A percentile compares a stretch with the other conserved stretches of the same genome.
phyloP scores from a whole-genome alignment of 2,329 filamentous ascomycete genomes.

The Drechslera avenae region DNA sequence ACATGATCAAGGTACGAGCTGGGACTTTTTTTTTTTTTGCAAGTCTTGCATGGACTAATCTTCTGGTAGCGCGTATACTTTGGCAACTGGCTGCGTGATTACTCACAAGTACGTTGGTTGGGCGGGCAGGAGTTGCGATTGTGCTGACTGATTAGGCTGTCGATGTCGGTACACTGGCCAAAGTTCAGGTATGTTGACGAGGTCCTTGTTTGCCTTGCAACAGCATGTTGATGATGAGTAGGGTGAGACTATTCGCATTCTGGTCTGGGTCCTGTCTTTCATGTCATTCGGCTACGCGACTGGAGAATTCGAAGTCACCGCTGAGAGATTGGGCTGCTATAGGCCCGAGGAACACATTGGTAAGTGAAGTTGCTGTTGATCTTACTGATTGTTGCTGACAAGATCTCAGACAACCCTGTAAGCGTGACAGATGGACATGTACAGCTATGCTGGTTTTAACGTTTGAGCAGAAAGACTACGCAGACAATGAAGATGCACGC shows the following conservation, averaged over 20 bases:
- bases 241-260: conserved; percentile 59
- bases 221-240: conserved; percentile 28
- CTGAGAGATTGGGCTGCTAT: conserved; percentile 56
- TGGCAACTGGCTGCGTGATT: conserved; percentile 57
- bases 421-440: not conserved
- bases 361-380: conserved; percentile 1
- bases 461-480: conserved; percentile 44
- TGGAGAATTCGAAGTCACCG: conserved; percentile 61
- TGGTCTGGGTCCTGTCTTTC: conserved; percentile 61
- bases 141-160: conserved; percentile 55
- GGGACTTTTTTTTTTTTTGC: not conserved
- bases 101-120: conserved; percentile 56
- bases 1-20: conserved; percentile 51
- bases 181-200: conserved; percentile 49
- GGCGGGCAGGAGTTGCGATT: conserved; percentile 29
- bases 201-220: not conserved
- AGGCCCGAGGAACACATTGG: conserved; percentile 58
- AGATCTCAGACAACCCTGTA: conserved; percentile 34
- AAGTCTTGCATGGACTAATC: conserved; percentile 18
- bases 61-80: conserved; percentile 49
- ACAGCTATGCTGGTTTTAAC: not conserved
- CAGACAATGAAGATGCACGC: conserved; percentile 78
- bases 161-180: conserved; percentile 60
- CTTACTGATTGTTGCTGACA: conserved; percentile 1
- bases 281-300: conserved; percentile 64